Evolutionary conservation across 768 basidiomycete genomes (phyloP), one percentile per base, ranked within the genome.

Genomic region (Podaxis pistillaris): DNA sequence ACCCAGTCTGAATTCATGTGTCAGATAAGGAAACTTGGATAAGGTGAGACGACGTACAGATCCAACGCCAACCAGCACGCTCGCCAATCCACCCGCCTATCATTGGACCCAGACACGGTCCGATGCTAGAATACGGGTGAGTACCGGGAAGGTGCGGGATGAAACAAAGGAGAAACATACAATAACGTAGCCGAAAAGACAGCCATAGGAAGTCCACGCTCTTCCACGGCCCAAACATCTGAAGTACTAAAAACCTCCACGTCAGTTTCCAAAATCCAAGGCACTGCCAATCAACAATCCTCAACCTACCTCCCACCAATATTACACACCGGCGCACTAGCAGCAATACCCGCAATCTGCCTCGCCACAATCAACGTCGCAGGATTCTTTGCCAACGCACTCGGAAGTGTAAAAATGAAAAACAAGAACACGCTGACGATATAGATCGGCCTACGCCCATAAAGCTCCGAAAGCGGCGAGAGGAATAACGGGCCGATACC

Each of bases 91-190:
- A 79, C 2, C 80, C 79, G 38, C 81, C 83, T 33, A 83, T 67
- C 66, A 86, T 73, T 0, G 84, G 84, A 1, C 83, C 83, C 33
- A 82, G 24, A 33, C 78, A 79, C 0, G 81, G 82, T 9, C 80
- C 82, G 12, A 81, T 72, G 67, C 77, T 76, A 50, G 8, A 58
- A 6, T 11, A n/a, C 17, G 4, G 4, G 30, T 19, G 50, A 58
- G 41, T n/a, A n/a, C 3, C 24, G n/a, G 0, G 17, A 38, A 17
- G n/a, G 4, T 1, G 9, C 17, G 19, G 9, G 41, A 13, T 6
- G 28, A 30, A 30, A 6, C 28, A n/a, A 15, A n/a, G 13, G 6
- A 44, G 17, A 44, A 8, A 69, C 76, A 49, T 56, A 79, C 74
- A 84, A 85, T 1, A 83, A 73, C 1, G 80, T 80, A 3, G 75